These are phyloP conservation scores for Yarrowia sp. DNA, from an alignment of 805 yeast genomes.

Conservation along the genomic window DNA sequence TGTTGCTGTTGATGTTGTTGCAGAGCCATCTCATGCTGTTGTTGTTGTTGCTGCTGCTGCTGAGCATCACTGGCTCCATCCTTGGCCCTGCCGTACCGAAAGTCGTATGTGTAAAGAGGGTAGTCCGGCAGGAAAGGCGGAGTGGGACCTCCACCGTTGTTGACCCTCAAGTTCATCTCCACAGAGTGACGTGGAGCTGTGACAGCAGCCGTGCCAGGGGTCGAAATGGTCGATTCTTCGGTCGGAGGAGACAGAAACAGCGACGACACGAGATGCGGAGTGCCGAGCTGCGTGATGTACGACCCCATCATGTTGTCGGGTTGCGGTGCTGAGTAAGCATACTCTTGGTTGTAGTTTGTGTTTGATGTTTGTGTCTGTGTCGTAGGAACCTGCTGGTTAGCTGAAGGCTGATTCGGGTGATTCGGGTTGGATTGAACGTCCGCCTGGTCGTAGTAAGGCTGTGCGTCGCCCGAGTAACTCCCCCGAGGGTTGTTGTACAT, in stretches of 20 bases:
- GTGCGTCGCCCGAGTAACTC: not conserved
- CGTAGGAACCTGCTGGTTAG: not conserved
- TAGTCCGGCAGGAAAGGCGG: constrained; percentile 5
- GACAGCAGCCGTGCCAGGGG: constrained; percentile 1
- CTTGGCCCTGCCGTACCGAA: not conserved
- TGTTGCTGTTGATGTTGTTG: not conserved
- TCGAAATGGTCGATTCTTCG: constrained; percentile 11
- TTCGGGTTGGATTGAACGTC: not conserved
- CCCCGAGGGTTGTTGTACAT: constrained; percentile 11
- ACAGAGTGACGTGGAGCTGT: not conserved
- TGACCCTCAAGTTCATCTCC: not conserved
- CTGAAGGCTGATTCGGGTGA: not conserved
- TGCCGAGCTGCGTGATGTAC: constrained; percentile 1
- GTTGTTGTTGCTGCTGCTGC: not conserved
- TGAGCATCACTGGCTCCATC: not conserved
- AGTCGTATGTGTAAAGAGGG: constrained; percentile 1
- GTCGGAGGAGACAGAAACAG: constrained; percentile 7
- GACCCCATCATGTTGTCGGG: constrained; percentile 14
- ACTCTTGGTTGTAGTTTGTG: not conserved
- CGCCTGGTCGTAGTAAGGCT: not conserved
- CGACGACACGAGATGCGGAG: constrained; percentile 10
- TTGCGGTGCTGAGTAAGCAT: not conserved
- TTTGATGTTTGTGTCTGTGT: not conserved
- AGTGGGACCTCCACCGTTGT: not conserved
- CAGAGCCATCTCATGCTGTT: not conserved